phyloP scores from a whole-genome alignment of 2,329 filamentous ascomycete genomes.

The Botrytis squamosa region DNA sequence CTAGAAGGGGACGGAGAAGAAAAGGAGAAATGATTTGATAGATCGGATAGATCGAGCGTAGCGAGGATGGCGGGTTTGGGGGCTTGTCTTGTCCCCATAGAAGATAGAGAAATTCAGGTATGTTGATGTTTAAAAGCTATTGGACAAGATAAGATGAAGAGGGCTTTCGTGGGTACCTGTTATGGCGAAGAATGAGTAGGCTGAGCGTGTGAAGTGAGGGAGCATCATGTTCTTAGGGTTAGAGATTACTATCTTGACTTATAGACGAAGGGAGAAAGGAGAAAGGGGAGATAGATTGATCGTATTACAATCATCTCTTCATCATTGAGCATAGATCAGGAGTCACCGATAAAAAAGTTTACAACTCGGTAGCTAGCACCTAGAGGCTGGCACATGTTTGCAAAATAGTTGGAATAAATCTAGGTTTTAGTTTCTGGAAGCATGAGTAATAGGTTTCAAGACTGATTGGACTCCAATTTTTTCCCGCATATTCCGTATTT shows the following conservation, averaged over 20 bases:
- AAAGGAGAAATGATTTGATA: background rate
- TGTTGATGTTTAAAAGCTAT: background rate
- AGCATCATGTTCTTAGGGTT: background rate
- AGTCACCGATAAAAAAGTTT: background rate
- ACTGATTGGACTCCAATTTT: background rate
- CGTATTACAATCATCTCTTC: background rate
- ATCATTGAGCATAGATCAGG: background rate
- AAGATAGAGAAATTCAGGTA: background rate
- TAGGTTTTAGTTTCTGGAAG: background rate
- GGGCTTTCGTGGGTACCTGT: background rate
- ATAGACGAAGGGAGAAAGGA: background rate
- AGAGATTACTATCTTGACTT: background rate
- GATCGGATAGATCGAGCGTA: background rate
- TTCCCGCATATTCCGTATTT: background rate
- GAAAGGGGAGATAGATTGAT: no score
- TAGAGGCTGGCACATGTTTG: background rate
- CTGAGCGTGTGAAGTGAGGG: background rate
- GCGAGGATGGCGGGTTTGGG: background rate
- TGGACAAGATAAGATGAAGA: background rate
- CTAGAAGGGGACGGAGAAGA: background rate
- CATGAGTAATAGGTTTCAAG: background rate
- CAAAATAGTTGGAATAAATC: background rate
- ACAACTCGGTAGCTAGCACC: background rate
- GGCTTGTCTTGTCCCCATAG: background rate
- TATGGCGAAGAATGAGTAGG: background rate